Percentiles rank a stretch among this genome's conserved stretches.
phyloP scores from a whole-genome alignment of 1,284 basidiomycete genomes.

The Sporisorium exsertum region DNA sequence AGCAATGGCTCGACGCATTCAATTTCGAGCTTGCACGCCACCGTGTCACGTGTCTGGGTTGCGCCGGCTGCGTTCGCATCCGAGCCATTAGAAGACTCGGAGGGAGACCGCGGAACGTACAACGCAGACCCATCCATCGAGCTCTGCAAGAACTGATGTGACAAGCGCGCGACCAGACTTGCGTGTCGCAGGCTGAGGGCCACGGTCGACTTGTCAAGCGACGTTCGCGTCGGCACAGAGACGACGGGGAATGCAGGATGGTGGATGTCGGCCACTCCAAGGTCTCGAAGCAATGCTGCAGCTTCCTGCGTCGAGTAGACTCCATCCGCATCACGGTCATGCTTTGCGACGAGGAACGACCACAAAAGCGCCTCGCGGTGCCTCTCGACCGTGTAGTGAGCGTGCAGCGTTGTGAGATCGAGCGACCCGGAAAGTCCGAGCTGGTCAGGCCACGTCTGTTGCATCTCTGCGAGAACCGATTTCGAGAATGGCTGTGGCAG shows the following conservation, averaged over 20 bases:
- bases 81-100: neutral
- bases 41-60: neutral
- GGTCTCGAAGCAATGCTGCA: constrained; percentile 20
- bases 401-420: constrained; percentile 20
- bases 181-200: constrained; percentile 3
- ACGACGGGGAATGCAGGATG: constrained; percentile 1
- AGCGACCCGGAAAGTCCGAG: neutral
- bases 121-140: constrained; percentile 22
- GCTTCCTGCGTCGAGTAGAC: constrained; percentile 15
- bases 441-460: constrained; percentile 17
- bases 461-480: constrained; percentile 13
- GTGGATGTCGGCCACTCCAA: constrained; percentile 2
- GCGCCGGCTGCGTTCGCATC: neutral
- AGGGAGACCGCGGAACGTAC: constrained; percentile 1
- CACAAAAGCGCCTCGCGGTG: constrained; percentile 37
- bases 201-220: neutral
- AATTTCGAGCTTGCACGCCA: neutral
- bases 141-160: constrained; percentile 9
- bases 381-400: constrained; percentile 29
- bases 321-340: constrained; percentile 33
- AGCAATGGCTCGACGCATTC: constrained; percentile 12
- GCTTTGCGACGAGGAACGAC: constrained; percentile 40
- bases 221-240: constrained; percentile 1
- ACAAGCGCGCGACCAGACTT: neutral
- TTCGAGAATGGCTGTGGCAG: constrained; percentile 25